Evolutionary conservation across 148 eudicot genomes (phyloP), one percentile per base, ranked within the genome.

Genomic region (Rhododendron ferrugineum): DNA sequence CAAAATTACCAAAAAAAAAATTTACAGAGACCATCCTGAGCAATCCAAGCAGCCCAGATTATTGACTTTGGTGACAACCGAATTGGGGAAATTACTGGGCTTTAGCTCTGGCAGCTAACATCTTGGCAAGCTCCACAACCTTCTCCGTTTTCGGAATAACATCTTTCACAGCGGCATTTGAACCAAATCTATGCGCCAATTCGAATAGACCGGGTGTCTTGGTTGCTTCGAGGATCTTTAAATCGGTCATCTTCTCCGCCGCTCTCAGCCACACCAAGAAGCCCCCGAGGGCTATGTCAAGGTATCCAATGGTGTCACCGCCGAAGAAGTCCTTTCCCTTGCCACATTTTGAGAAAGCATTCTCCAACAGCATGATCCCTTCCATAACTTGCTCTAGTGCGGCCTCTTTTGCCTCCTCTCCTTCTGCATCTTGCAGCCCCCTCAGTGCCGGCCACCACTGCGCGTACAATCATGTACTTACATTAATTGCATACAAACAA

Each of bases 311-410:
- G 58, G 20, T 52, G 20, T 52, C 58, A 52, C 58, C 58, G 3
- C 58, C 58, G 18, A 52, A 52, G 20, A 52, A 52, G 58, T 15
- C 58, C 6, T 52, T 56, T 15, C 87, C 89, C 46, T 89, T 84
- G 85, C 90, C 86, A 11, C 84, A 52, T 52, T 52, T 52, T 0
- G 22, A 20, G 18, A 52, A 52, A 15, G 87, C 91, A 0, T 75
- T 88, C 83, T 90, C 92, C 18, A 90, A 79, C 22, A 84, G 14
- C 23, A 7, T 36, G 40, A 86, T 6, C 1, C 62, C 87, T 74
- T 91, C 86, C 6, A 14, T 42, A 16, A 16, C 28, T 70, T 44
- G 58, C 75, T 85, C 54, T 32, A 77, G 11, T 4, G 23, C 64
- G 3, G 30, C 72, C 22, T 16, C 44, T 70, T 80, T 85, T 66